Conservation (phyloP, 257 asterid species). For the Ajuga chamaepitys region DNA sequence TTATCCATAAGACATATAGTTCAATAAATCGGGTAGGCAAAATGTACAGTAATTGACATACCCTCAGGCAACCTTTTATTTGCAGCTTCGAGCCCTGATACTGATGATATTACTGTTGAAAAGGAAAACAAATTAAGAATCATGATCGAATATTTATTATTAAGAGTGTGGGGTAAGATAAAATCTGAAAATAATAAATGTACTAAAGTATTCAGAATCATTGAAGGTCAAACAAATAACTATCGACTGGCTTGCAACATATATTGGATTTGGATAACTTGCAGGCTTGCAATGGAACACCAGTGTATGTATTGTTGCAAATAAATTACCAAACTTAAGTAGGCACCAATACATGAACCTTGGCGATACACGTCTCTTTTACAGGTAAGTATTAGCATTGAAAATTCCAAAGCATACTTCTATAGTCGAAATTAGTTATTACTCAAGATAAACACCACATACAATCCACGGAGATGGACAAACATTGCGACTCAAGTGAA, state of each 20-base stretch:
- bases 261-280: background rate
- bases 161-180: background rate
- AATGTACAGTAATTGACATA: constrained; percentile 18
- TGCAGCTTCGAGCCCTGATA: constrained; percentile 47
- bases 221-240: constrained; percentile 5
- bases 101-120: constrained; percentile 56
- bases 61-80: constrained; percentile 28
- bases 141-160: background rate
- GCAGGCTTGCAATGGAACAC: background rate
- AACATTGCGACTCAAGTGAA: background rate
- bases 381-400: background rate
- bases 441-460: background rate
- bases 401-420: background rate
- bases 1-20: background rate
- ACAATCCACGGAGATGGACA: background rate
- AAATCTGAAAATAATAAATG: background rate
- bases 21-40: background rate
- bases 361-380: background rate
- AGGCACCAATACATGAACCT: background rate
- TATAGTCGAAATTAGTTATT: background rate
- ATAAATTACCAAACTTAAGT: constrained; percentile 6
- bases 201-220: background rate
- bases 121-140: constrained; percentile 2
- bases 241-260: background rate
- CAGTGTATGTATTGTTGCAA: background rate